These are phyloP conservation scores for Claviceps pusilla DNA, from an alignment of 2,329 filamentous ascomycete species.

Conservation along the genomic window DNA sequence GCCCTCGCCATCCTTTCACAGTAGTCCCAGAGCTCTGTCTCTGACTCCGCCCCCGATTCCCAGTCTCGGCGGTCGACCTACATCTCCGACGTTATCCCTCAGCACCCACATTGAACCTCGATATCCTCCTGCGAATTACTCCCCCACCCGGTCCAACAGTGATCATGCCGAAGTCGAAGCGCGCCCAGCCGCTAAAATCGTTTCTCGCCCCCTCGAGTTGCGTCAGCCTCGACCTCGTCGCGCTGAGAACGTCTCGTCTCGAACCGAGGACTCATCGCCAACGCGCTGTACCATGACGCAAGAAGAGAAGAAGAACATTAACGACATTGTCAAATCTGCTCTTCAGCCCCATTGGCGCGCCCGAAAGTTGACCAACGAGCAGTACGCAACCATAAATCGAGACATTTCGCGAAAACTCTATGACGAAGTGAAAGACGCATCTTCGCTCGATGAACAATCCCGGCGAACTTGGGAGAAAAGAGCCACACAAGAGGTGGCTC, in stretches of 20 bases:
- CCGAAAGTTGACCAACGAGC: constrained; percentile 66
- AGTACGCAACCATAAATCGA: constrained; percentile 86
- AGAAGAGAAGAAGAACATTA: constrained; percentile 75
- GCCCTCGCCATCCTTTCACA: constrained; percentile 47
- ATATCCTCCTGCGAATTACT: constrained; percentile 62
- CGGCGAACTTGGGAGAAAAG: constrained; percentile 59
- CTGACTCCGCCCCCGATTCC: constrained; percentile 54
- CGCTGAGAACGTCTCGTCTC: constrained; percentile 24
- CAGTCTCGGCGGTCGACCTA: constrained; percentile 36
- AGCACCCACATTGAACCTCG: constrained; percentile 59
- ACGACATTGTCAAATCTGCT: constrained; percentile 70
- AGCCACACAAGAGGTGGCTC: constrained; percentile 64
- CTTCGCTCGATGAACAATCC: constrained; percentile 48
- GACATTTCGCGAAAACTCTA: constrained; percentile 81
- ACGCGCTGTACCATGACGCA: constrained; percentile 52
- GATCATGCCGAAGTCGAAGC: constrained; percentile 33
- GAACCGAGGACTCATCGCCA: constrained; percentile 53
- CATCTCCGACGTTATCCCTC: constrained; percentile 50
- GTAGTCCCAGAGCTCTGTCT: constrained; percentile 52
- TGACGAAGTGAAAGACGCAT: constrained; percentile 43
- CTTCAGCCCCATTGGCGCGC: constrained; percentile 72
- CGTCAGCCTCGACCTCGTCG: constrained; percentile 37
- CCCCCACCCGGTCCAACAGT: constrained; percentile 35
- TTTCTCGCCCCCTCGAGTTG: constrained; percentile 28
- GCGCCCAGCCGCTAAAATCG: constrained; percentile 11